A percentile compares a stretch with the other conserved stretches of the same genome.
phyloP scores from a whole-genome alignment of 352 stramenopile species.

The Phytophthora aleatoria region DNA sequence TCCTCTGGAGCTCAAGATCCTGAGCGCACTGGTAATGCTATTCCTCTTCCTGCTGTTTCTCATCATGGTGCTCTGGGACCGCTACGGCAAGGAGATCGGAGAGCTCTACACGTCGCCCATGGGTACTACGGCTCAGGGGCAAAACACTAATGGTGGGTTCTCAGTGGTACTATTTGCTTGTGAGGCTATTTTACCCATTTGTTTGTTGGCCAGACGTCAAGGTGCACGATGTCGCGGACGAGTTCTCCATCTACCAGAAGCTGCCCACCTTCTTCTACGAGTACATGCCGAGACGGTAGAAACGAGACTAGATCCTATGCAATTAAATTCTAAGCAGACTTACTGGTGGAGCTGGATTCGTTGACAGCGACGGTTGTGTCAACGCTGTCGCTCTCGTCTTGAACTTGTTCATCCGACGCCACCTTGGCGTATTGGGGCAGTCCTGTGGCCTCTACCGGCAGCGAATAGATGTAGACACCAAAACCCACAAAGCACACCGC shows the following conservation, averaged over 20 bases:
- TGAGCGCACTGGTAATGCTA: slow-evolving; percentile 63
- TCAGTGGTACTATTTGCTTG: not conserved
- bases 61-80: slow-evolving; percentile 82
- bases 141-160: slow-evolving; percentile 36
- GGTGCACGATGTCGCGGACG: slow-evolving; percentile 74
- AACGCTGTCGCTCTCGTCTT: slow-evolving; percentile 16
- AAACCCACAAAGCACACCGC: slow-evolving; percentile 73
- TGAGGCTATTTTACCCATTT: slow-evolving; percentile 2
- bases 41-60: slow-evolving; percentile 86
- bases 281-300: slow-evolving; percentile 79
- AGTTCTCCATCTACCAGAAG: slow-evolving; percentile 87
- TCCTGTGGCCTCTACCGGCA: slow-evolving; percentile 46
- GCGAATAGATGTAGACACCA: slow-evolving; percentile 83
- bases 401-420: slow-evolving; percentile 7
- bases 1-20: slow-evolving; percentile 70
- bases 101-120: slow-evolving; percentile 71
- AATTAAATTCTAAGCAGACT: slow-evolving; percentile 25
- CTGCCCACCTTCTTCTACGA: slow-evolving; percentile 90
- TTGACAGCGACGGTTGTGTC: slow-evolving; percentile 1
- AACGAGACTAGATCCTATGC: slow-evolving; percentile 31
- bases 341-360: slow-evolving; percentile 12
- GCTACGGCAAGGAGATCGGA: slow-evolving; percentile 83
- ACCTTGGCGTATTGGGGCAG: slow-evolving; percentile 38
- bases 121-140: slow-evolving; percentile 23
- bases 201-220: slow-evolving; percentile 42